Evolutionary conservation across 179 eudicot species (phyloP), one percentile per base, ranked within the genome.

Genomic region (Patellifolia procumbens): DNA sequence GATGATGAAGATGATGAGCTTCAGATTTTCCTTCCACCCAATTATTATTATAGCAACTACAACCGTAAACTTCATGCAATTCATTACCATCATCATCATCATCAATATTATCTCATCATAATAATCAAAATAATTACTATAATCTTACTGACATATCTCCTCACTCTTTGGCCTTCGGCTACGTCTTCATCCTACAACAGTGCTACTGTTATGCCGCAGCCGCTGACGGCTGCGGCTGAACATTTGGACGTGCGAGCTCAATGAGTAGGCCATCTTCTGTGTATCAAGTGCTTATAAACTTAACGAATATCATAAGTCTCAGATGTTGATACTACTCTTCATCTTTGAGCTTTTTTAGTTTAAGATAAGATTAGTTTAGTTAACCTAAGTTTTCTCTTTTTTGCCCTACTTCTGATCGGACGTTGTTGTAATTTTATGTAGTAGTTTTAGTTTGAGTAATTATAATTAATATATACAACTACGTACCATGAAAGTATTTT

Each of bases 281-380:
- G 64, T 49, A 37, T 39, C 77, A 2, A 66, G 52, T 19, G 74
- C 61, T 65, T 51, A 24, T 65, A 82, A 74, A 24, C 19, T 70
- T 49, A 80, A 80, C n/a, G 85, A 75, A 51, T 56, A 78, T 46
- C 62, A 70, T 74, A n/a, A n/a, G 81, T 78, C 17, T 76, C 85
- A 58, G 93, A 88, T 80, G 91, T 91, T 73, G 96, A 91, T 83
- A 91, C 96, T 70, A 86, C 96, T 77, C 96, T 91, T 77, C 96
- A 89, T 85, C 88, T 91, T n/a, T 91, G 78, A 83, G 37, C 75
- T 24, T 4, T 6, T 8, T 29, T 56, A 15, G 4, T n/a, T n/a
- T 77, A 16, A 19, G 31, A 49, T 20, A 4, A 0, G 6, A n/a
- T 68, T 68, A 48, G 1, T 64, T 19, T 29, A 60, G 49, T 61